Percentiles rank a stretch among this genome's conserved stretches.
Evolutionary conservation across 352 stramenopile species (phyloP).

Genomic region (Lagenidium sp.): DNA sequence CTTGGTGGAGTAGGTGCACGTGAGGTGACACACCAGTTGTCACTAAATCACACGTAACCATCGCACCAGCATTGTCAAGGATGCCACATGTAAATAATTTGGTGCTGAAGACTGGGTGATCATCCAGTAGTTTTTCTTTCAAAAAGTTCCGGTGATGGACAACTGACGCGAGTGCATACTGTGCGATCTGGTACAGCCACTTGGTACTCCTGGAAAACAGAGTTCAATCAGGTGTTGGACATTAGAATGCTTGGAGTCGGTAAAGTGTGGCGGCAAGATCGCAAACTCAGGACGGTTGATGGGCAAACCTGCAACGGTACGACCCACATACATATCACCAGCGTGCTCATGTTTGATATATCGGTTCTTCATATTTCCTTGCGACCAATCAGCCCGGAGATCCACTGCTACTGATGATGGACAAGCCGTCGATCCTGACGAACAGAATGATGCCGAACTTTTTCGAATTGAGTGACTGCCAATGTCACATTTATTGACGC

Average conservation of each 20-base stretch:
- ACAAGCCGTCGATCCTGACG: slow-evolving; percentile 10
- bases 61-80: too few species aligned
- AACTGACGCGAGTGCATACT: not conserved
- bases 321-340: slow-evolving; percentile 11
- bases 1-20: too few species aligned
- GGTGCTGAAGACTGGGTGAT: not conserved
- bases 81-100: too few species aligned
- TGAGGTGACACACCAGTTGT: too few species aligned
- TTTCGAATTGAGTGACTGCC: slow-evolving; percentile 14
- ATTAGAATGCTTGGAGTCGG: not conserved
- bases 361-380: not conserved
- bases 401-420: slow-evolving; percentile 7
- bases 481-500: slow-evolving; percentile 7
- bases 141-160: not conserved
- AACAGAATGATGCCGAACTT: slow-evolving; percentile 9
- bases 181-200: not conserved
- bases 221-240: not conserved
- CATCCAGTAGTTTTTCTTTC: not conserved
- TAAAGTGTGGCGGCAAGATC: slow-evolving; percentile 6
- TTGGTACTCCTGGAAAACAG: not conserved
- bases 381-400: slow-evolving; percentile 8
- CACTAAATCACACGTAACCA: too few species aligned
- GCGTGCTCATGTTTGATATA: slow-evolving; percentile 7
- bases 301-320: slow-evolving; percentile 10
- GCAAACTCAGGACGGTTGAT: slow-evolving; percentile 5